Conservation (phyloP, 2,329 filamentous ascomycete genomes). For the Pseudogymnoascus sp. region DNA sequence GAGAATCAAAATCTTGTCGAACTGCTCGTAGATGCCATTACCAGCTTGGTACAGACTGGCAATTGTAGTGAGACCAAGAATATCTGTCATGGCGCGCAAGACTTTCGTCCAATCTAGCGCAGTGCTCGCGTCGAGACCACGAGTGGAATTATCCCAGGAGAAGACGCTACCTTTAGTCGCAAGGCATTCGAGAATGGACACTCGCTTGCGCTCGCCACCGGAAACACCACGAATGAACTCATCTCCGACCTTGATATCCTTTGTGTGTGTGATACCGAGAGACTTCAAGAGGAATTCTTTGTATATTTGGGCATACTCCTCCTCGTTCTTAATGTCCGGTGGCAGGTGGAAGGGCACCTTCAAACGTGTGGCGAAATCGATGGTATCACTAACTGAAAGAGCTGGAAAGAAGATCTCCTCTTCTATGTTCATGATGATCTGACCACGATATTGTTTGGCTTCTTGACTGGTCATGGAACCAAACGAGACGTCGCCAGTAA, state of each 20-base stretch:
- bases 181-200: constrained; percentile 47
- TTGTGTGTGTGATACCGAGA: constrained; percentile 44
- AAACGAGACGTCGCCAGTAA: constrained; percentile 52
- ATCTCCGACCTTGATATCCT: constrained; percentile 47
- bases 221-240: constrained; percentile 55
- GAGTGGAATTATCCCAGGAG: constrained; percentile 61
- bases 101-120: constrained; percentile 54
- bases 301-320: constrained; percentile 44
- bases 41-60: constrained; percentile 64
- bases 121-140: constrained; percentile 57
- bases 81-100: constrained; percentile 55
- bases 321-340: constrained; percentile 34
- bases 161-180: constrained; percentile 37
- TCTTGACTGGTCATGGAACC: constrained; percentile 38
- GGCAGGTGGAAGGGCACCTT: constrained; percentile 49
- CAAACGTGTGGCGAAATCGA: constrained; percentile 48
- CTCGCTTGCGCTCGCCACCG: constrained; percentile 54
- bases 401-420: constrained; percentile 45
- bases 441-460: constrained; percentile 42
- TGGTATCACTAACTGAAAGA: constrained; percentile 43
- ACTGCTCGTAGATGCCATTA: constrained; percentile 61
- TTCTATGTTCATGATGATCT: constrained; percentile 50
- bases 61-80: constrained; percentile 51
- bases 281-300: constrained; percentile 36
- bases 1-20: constrained; percentile 63